phyloP scores from a whole-genome alignment of 371 early-diverging fungal genomes.

The Mortierella sp. region DNA sequence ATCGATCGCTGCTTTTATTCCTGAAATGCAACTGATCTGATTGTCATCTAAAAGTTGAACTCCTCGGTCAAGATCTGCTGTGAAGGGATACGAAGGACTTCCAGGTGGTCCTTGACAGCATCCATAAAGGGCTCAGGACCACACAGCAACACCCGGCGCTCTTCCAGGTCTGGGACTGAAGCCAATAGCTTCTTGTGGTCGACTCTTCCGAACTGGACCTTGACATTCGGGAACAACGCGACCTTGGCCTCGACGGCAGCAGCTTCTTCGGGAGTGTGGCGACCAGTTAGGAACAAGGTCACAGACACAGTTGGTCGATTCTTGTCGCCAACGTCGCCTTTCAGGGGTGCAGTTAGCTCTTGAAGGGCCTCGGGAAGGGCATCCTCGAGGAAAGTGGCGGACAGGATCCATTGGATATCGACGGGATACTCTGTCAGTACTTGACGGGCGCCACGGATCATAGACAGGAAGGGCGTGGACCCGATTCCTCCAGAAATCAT shows the following conservation, averaged over 20 bases:
- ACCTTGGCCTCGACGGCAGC: not conserved
- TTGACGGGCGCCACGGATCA: slow-evolving; percentile 40
- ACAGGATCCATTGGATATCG: slow-evolving; percentile 36
- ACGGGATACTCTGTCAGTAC: not conserved
- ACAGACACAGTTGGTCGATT: slow-evolving; percentile 4
- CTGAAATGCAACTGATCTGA: not conserved
- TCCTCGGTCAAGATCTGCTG: slow-evolving; percentile 20
- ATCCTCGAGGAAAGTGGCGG: slow-evolving; percentile 21
- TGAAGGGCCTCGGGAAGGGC: slow-evolving; percentile 19
- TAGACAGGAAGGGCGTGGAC: slow-evolving; percentile 46
- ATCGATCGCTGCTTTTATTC: not conserved
- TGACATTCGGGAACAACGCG: not conserved
- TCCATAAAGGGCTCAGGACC: slow-evolving; percentile 54
- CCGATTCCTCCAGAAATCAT: slow-evolving; percentile 51
- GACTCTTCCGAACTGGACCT: slow-evolving; percentile 13
- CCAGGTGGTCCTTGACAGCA: slow-evolving; percentile 18
- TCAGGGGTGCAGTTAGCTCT: slow-evolving; percentile 9
- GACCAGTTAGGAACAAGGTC: slow-evolving; percentile 21
- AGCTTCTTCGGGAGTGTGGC: not conserved
- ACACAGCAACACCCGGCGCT: slow-evolving; percentile 36
- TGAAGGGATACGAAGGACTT: slow-evolving; percentile 19
- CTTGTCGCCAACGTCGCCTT: not conserved
- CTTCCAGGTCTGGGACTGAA: slow-evolving; percentile 20
- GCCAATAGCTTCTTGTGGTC: not conserved
- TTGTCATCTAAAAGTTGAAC: slow-evolving; percentile 24